A percentile compares a stretch with the other conserved stretches of the same genome.
phyloP scores from a whole-genome alignment of 768 basidiomycete genomes.

The Rhodotorula sphaerocarpa region DNA sequence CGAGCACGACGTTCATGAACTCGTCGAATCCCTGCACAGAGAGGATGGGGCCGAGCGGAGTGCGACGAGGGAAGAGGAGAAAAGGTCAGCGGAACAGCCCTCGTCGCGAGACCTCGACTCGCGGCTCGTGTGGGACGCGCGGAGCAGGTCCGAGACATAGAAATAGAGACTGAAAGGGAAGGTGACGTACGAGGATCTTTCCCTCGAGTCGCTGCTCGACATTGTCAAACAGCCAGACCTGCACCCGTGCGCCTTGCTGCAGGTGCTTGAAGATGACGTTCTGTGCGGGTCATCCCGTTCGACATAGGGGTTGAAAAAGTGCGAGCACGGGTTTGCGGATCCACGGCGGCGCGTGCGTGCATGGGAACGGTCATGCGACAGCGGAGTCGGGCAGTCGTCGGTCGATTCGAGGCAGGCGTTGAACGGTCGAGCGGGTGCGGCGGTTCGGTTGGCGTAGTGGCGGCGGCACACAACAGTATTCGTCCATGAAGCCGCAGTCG shows the following conservation, averaged over 20 bases:
- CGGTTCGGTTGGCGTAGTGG: background rate
- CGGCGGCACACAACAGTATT: background rate
- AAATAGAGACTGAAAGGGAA: slow-evolving; percentile 17
- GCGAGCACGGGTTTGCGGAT: too few relatives aligned
- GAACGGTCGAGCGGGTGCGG: background rate
- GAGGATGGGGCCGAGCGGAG: slow-evolving; percentile 20
- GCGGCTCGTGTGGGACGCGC: too few relatives aligned
- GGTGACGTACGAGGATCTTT: slow-evolving; percentile 72
- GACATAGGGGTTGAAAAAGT: background rate
- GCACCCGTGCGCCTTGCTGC: slow-evolving; percentile 51
- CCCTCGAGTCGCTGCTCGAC: slow-evolving; percentile 94
- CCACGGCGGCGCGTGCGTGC: background rate
- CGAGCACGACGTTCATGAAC: slow-evolving; percentile 96
- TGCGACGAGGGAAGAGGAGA: slow-evolving; percentile 49
- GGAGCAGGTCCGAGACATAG: too few relatives aligned
- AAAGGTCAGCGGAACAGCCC: too few relatives aligned
- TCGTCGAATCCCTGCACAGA: slow-evolving; percentile 89
- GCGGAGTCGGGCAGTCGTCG: background rate
- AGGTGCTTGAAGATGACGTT: slow-evolving; percentile 98
- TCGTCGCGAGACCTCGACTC: too few relatives aligned
- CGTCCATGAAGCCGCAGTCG: background rate
- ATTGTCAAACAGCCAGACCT: slow-evolving; percentile 93
- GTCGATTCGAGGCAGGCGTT: slow-evolving; percentile 15
- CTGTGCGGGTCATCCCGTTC: slow-evolving; percentile 47
- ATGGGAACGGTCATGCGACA: background rate